Evolutionary conservation across 768 basidiomycete genomes (phyloP).

Genomic region (Tricholoma hemisulphureum): DNA sequence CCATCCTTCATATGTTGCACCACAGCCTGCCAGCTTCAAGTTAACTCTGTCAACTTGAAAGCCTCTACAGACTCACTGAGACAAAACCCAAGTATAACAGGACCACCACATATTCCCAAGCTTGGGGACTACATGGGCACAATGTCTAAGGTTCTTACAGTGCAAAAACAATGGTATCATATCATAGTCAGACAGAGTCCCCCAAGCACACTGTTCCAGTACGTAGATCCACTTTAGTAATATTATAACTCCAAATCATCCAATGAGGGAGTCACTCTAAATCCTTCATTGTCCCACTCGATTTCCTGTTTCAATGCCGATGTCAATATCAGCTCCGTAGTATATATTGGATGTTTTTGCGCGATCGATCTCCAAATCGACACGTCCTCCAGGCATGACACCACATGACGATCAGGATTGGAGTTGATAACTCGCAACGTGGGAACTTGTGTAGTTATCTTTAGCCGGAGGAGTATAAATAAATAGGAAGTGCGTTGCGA

Average conservation of each 20-base stretch:
- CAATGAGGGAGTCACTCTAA: constrained; percentile 24
- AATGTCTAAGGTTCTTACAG: no score
- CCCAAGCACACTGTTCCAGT: no score
- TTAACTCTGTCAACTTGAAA: no score
- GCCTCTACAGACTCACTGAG: no score
- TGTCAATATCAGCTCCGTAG: constrained; percentile 63
- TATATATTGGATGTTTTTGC: constrained; percentile 56
- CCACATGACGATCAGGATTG: constrained; percentile 52
- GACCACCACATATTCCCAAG: no score
- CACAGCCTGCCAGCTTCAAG: no score
- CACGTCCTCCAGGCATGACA: constrained; percentile 65
- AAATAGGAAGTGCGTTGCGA: background rate
- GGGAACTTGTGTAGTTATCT: constrained; percentile 49
- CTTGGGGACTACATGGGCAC: no score
- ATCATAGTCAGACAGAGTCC: no score
- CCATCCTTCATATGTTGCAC: no score
- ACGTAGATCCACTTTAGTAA: no score
- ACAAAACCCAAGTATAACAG: no score
- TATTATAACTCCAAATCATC: background rate
- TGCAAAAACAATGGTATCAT: no score
- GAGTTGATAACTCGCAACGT: constrained; percentile 55
- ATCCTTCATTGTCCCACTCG: constrained; percentile 53
- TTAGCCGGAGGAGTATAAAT: constrained; percentile 1
- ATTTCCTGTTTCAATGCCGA: constrained; percentile 65
- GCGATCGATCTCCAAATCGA: constrained; percentile 65